A percentile compares a stretch with the other conserved stretches of the same genome.
Conservation (phyloP, 2,329 filamentous ascomycete species). For the Tympanopsis confertula region DNA sequence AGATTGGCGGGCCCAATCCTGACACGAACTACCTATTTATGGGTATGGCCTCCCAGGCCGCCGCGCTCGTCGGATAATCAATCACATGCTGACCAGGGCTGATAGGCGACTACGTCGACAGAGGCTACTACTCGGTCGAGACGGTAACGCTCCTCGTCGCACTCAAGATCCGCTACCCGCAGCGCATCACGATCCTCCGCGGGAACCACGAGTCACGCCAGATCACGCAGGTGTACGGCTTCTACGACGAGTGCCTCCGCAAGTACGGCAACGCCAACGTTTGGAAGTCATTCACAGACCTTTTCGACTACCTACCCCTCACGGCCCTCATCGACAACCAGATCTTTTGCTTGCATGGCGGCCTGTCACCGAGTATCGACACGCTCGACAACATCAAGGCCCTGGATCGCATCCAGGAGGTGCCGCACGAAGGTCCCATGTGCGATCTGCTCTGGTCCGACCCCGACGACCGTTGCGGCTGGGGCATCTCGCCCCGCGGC, state of each 20-base stretch:
- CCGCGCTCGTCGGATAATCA: slow-evolving; percentile 3
- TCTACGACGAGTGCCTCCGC: slow-evolving; percentile 96
- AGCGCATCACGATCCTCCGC: slow-evolving; percentile 94
- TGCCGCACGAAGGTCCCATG: slow-evolving; percentile 96
- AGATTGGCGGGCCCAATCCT: slow-evolving; percentile 93
- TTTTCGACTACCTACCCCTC: slow-evolving; percentile 95
- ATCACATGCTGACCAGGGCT: slow-evolving; percentile 4
- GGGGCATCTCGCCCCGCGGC: slow-evolving; percentile 89
- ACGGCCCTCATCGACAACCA: slow-evolving; percentile 98
- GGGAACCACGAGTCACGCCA: slow-evolving; percentile 98
- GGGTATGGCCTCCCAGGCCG: slow-evolving; percentile 43
- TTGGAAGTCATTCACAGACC: slow-evolving; percentile 98
- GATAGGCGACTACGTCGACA: slow-evolving; percentile 90
- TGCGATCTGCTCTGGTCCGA: slow-evolving; percentile 97
- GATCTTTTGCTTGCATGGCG: slow-evolving; percentile 97
- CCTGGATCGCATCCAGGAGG: slow-evolving; percentile 92
- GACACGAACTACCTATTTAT: slow-evolving; percentile 99
- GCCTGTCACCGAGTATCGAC: slow-evolving; percentile 89
- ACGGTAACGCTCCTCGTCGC: slow-evolving; percentile 92
- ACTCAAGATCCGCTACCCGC: slow-evolving; percentile 94
- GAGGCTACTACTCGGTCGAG: slow-evolving; percentile 98
- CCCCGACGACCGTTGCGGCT: slow-evolving; percentile 89
- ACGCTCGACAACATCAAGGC: slow-evolving; percentile 91
- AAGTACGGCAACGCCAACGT: slow-evolving; percentile 99
- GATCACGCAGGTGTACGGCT: slow-evolving; percentile 98